Base-by-base conservation (phyloP, 1,284 basidiomycete species). In the Chalciporus sp. region DNA sequence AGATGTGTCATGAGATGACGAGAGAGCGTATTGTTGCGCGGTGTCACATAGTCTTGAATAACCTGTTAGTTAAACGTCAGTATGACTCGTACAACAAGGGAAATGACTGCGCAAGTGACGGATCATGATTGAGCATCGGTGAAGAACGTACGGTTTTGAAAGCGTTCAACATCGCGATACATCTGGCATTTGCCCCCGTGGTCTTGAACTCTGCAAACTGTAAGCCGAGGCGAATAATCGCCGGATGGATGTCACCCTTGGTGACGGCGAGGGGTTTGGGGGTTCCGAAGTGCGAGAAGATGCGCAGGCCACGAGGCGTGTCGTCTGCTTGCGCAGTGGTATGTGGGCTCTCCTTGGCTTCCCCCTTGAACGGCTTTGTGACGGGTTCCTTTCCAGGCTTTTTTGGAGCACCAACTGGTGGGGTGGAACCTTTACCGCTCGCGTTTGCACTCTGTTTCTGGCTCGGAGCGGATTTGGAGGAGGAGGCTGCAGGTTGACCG, bases 121-220 rank as follows among this genome's bases (percentile, higher is more conserved):
- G n/a, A 37, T 37, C 35, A 17, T 35, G 14, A 17, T 37, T n/a
- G n/a, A 37, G 6, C 9, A 12, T 7, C 23, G 29, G 31, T 31
- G 17, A 51, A 46, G 27, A 14, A 76, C 83, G 41, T 61, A 92
- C 92, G 29, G 83, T 86, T 74, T 94, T 93, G 74, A 95, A 92
- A 4, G 89, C 86, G 37, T 82, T 85, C 56, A 95, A 72, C 52
- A 90, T 92, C n/a, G 92, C 90, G 49, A 95, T 92, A 71, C 91
- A 93, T 53, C 92, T 78, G 11, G 93, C 93, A 72, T 95, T 95
- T 17, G 92, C 89, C 17, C 92, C 92, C 42, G 84, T 87, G 61
- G 95, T 90, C 68, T 86, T 88, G 76, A 94, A 94, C 60, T 90
- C 86, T 7, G 89, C 84, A 70, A 93, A 94, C 59, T 91, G 85